These are phyloP conservation scores for Ophiostoma himal-ulmi DNA, from an alignment of 2,329 filamentous ascomycete genomes.

Conservation along the genomic window DNA sequence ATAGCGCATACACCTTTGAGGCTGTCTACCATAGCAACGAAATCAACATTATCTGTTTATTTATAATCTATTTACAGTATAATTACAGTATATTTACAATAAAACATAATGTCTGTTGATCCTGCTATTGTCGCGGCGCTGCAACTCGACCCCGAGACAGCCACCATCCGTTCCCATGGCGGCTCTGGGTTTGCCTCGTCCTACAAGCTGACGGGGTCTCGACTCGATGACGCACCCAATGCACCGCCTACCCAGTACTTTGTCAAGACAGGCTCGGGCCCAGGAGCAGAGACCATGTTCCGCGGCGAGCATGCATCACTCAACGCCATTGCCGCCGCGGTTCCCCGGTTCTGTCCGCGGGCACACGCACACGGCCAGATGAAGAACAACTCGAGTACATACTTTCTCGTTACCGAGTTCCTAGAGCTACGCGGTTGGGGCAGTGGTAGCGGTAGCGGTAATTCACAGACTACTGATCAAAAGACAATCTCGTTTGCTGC, in stretches of 20 bases:
- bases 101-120: slow-evolving; percentile 43
- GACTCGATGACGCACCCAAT: slow-evolving; percentile 23
- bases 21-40: neutral
- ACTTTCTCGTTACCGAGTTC: slow-evolving; percentile 71
- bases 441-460: too few relatives aligned
- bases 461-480: too few relatives aligned
- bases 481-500: slow-evolving; percentile 52
- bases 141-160: slow-evolving; percentile 47
- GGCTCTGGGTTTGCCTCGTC: slow-evolving; percentile 65
- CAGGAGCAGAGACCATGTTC: slow-evolving; percentile 63
- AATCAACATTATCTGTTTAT: neutral
- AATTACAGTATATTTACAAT: neutral
- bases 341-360: slow-evolving; percentile 69
- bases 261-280: slow-evolving; percentile 62
- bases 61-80: neutral
- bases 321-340: slow-evolving; percentile 67
- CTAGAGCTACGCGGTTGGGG: slow-evolving; percentile 52
- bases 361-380: slow-evolving; percentile 66
- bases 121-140: slow-evolving; percentile 57
- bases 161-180: slow-evolving; percentile 55
- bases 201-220: slow-evolving; percentile 36
- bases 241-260: slow-evolving; percentile 47
- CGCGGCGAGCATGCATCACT: slow-evolving; percentile 75
- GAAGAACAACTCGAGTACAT: slow-evolving; percentile 35
- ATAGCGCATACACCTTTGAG: neutral